phyloP scores from a whole-genome alignment of 768 basidiomycete genomes.

The Cystobasidium tubakii region DNA sequence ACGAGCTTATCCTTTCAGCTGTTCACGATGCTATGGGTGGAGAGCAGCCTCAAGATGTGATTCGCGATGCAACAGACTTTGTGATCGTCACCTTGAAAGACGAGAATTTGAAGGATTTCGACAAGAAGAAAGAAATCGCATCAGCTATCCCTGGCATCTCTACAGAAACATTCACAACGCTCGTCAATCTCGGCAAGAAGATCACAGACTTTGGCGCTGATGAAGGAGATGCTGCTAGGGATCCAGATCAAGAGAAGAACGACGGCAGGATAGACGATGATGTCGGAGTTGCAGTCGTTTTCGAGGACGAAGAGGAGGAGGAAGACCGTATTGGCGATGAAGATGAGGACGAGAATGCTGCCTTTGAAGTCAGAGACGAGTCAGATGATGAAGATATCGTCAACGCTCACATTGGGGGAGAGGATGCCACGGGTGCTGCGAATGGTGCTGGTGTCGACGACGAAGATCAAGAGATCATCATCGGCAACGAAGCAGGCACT shows the following conservation, averaged over 20 bases:
- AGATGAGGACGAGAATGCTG: slow-evolving; percentile 70
- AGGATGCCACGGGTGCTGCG: slow-evolving; percentile 46
- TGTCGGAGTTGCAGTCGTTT: slow-evolving; percentile 93
- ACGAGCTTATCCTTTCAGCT: slow-evolving; percentile 77
- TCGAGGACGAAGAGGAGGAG: slow-evolving; percentile 94
- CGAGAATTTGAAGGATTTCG: slow-evolving; percentile 75
- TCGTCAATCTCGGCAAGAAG: slow-evolving; percentile 81
- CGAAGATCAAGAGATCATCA: slow-evolving; percentile 66
- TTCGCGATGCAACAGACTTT: slow-evolving; percentile 89
- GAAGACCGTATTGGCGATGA: slow-evolving; percentile 49
- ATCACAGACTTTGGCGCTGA: slow-evolving; percentile 91
- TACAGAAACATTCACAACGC: slow-evolving; percentile 71
- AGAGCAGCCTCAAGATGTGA: slow-evolving; percentile 91
- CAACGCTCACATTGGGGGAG: slow-evolving; percentile 47
- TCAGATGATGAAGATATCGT: slow-evolving; percentile 54
- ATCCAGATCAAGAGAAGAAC: slow-evolving; percentile 72
- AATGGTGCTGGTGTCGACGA: slow-evolving; percentile 51
- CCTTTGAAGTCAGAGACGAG: slow-evolving; percentile 75
- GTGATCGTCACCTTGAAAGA: slow-evolving; percentile 86
- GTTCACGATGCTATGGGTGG: slow-evolving; percentile 73
- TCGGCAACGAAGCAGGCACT: slow-evolving; percentile 63
- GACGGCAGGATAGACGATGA: slow-evolving; percentile 91
- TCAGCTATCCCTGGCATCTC: slow-evolving; percentile 65
- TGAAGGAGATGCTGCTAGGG: slow-evolving; percentile 59
- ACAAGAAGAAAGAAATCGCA: slow-evolving; percentile 92